These are phyloP conservation scores for Perkinsus chesapeaki DNA, from an alignment of 169 alveolate species.

Conservation along the genomic window DNA sequence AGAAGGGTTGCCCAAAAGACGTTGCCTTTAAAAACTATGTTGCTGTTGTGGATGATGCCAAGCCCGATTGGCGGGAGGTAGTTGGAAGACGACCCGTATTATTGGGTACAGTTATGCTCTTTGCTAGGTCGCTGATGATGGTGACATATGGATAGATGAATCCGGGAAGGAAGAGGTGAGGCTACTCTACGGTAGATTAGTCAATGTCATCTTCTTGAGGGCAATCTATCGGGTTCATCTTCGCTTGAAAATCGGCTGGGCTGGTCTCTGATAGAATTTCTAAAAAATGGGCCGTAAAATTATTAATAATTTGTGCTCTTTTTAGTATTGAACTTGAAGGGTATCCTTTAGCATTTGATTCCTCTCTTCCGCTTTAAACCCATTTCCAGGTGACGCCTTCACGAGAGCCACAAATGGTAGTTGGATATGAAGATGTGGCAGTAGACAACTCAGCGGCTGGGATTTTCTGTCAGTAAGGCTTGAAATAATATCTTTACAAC, in stretches of 20 bases:
- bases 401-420: not conserved
- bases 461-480: not conserved
- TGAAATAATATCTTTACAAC: too few species aligned
- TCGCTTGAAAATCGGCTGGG: too few species aligned
- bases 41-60: not conserved
- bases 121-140: not conserved
- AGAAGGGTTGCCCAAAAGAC: not conserved
- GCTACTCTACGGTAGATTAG: too few species aligned
- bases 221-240: too few species aligned
- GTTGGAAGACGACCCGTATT: too few species aligned
- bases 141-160: not conserved
- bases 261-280: too few species aligned
- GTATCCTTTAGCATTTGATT: too few species aligned
- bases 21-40: not conserved
- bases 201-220: too few species aligned
- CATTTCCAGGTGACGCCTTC: not conserved
- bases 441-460: not conserved
- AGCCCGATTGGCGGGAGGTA: not conserved
- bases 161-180: not conserved
- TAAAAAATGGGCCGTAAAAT: too few species aligned
- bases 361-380: not conserved
- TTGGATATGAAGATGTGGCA: not conserved
- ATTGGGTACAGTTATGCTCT: too few species aligned
- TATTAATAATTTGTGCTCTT: too few species aligned
- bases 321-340: too few species aligned